Conservation (phyloP, 2,329 filamentous ascomycete species). For the Macrophomina pseudophaseolina region DNA sequence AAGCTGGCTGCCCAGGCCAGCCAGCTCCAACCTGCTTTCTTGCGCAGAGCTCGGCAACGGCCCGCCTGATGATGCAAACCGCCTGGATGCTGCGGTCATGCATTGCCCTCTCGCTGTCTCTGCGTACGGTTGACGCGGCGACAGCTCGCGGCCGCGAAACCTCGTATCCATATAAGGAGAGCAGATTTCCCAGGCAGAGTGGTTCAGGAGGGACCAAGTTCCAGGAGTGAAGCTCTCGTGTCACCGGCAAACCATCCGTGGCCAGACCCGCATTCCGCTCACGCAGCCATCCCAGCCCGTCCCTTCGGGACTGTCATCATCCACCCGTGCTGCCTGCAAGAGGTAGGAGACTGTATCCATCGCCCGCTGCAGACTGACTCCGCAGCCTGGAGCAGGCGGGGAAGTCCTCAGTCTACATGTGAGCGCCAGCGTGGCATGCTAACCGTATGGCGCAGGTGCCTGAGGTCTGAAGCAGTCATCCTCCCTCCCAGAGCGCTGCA, state of each 20-base stretch:
- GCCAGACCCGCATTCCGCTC: constrained; percentile 17
- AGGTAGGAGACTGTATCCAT: not conserved
- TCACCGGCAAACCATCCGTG: constrained; percentile 4
- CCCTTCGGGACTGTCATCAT: not conserved
- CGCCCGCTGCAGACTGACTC: not conserved
- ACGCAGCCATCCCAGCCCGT: constrained; percentile 16
- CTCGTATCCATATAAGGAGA: constrained; percentile 11
- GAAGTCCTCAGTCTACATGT: not conserved
- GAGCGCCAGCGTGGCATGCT: constrained; percentile 7
- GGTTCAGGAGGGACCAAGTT: not conserved
- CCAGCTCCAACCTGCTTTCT: constrained; percentile 1
- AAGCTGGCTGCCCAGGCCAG: not conserved
- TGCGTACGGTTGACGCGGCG: not conserved
- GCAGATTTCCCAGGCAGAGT: not conserved
- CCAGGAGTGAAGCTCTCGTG: constrained; percentile 1
- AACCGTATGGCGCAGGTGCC: constrained; percentile 5
- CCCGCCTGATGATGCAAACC: constrained; percentile 22
- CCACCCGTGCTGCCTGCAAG: not conserved
- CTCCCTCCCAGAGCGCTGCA: not conserved
- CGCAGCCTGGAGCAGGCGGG: not conserved
- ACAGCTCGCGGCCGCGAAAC: not conserved
- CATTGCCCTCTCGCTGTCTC: not conserved
- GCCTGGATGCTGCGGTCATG: constrained; percentile 18
- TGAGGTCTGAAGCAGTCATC: constrained; percentile 5
- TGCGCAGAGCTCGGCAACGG: constrained; percentile 11